A percentile compares a stretch with the other conserved stretches of the same genome.
phyloP scores from a whole-genome alignment of 2,329 filamentous ascomycete species.

The Sphaerulina vaccinii region DNA sequence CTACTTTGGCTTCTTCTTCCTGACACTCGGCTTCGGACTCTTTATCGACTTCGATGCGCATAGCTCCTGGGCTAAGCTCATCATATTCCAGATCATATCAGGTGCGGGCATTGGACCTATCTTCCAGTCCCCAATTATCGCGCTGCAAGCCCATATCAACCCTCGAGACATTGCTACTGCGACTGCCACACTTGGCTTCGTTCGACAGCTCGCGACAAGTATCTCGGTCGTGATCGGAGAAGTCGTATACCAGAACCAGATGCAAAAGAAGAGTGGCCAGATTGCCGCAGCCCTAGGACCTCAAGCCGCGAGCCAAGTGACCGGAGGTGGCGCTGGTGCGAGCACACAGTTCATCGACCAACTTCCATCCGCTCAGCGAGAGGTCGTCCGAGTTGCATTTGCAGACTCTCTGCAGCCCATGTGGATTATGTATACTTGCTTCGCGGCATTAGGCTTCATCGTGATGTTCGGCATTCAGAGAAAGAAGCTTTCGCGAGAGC shows the following conservation, averaged over 20 bases:
- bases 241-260: conserved; percentile 76
- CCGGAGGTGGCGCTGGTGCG: conserved; percentile 60
- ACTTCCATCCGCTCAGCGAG: conserved; percentile 50
- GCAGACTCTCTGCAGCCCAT: conserved; percentile 46
- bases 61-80: conserved; percentile 40
- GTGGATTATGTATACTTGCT: conserved; percentile 51
- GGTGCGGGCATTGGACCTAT: conserved; percentile 66
- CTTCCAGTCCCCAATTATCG: conserved; percentile 68
- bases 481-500: conserved; percentile 44
- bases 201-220: conserved; percentile 66
- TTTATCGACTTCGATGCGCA: conserved; percentile 40
- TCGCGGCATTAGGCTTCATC: conserved; percentile 42
- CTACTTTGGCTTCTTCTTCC: conserved; percentile 44
- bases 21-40: conserved; percentile 42
- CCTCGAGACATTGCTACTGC: conserved; percentile 66
- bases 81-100: conserved; percentile 59
- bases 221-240: conserved; percentile 70
- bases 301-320: conserved; percentile 52
- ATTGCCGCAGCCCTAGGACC: conserved; percentile 54
- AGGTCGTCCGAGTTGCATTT: conserved; percentile 44
- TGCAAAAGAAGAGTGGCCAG: conserved; percentile 55
- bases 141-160: conserved; percentile 62
- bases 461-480: conserved; percentile 43
- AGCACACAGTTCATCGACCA: conserved; percentile 58
- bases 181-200: conserved; percentile 65